Conservation (phyloP, 2,329 filamentous ascomycete species). For the Phialophora macrospora region DNA sequence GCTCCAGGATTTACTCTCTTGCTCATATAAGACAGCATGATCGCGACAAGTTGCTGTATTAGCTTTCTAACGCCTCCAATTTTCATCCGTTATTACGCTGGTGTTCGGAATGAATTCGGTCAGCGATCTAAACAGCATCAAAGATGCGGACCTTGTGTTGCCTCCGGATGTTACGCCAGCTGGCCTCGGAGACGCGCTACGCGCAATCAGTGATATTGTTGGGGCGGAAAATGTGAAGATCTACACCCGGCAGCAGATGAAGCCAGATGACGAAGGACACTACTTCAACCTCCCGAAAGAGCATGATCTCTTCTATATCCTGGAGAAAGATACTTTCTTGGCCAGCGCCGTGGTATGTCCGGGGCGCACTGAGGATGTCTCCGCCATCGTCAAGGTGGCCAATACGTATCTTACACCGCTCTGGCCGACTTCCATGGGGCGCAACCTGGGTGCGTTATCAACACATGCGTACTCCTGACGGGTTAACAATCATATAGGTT, state of each 20-base stretch:
- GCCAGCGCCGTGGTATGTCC: slow-evolving; percentile 14
- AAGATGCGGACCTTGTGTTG: slow-evolving; percentile 1
- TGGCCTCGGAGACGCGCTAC: slow-evolving; percentile 3
- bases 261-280: slow-evolving; percentile 17
- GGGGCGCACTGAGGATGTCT: slow-evolving; percentile 44
- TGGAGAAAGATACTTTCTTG: slow-evolving; percentile 20
- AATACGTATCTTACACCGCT: slow-evolving; percentile 44
- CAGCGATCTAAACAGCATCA: neutral
- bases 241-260: slow-evolving; percentile 10
- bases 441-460: slow-evolving; percentile 45
- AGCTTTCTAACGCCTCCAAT: no score
- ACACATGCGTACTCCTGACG: neutral
- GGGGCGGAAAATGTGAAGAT: slow-evolving; percentile 20
- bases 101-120: no score
- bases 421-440: slow-evolving; percentile 46
- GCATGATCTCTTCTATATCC: slow-evolving; percentile 21
- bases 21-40: no score
- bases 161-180: slow-evolving; percentile 14
- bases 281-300: slow-evolving; percentile 21
- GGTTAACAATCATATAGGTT: slow-evolving; percentile 43
- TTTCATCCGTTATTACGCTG: no score
- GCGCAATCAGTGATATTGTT: slow-evolving; percentile 3
- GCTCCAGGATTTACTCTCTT: no score
- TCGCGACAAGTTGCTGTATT: no score
- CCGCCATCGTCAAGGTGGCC: slow-evolving; percentile 41